Base-by-base conservation (phyloP, 306 rosid species). In the Glycyrrhiza uralensis region DNA sequence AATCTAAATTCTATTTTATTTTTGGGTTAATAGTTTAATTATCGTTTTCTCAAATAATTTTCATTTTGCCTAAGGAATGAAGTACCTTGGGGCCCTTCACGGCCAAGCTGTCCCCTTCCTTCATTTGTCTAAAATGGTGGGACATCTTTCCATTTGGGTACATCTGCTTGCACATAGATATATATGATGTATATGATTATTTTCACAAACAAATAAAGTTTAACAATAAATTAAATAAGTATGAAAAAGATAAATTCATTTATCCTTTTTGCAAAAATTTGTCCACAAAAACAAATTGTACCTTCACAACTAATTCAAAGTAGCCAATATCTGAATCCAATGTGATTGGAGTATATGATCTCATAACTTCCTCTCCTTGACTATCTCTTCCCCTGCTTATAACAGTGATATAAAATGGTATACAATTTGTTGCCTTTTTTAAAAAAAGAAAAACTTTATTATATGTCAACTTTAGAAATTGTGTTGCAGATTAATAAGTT, bases 61-160 rank as follows among this genome's bases (percentile, higher is more conserved):
- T 17, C 24, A 59, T 59, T 67, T 70, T 47, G 11, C 7, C 17
- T 12, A 8, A 69, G 32, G 30, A 19, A 4, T 0, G 1, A 66
- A 39, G 66, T 81, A 91, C 96, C 97, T 85, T 84, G 7, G 97
- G 97, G 22, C 97, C 92, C 39, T 56, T 87, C 24, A 91, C 89
- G 3, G 89, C 75, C 77, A 91, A 75, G 66, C 11, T 71, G 32
- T 88, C 97, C 38, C 92, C 97, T 78, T 78, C 92, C 12, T 56
- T 77, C 91, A 91, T 78, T 76, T 83, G 44, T 50, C 89, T 81
- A 56, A 88, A 91, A 76, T 91, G 92, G 79, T 91, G 96, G 42
- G 97, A 88, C 92, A 91, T 88, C 67, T 66, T 88, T 74, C 97
- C 97, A 72, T 85, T 71, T 24, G 95, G 89, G 78, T 88, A 91